Conservation (phyloP, 176 grass and related monocot species). For the Eleusine coracana region DNA sequence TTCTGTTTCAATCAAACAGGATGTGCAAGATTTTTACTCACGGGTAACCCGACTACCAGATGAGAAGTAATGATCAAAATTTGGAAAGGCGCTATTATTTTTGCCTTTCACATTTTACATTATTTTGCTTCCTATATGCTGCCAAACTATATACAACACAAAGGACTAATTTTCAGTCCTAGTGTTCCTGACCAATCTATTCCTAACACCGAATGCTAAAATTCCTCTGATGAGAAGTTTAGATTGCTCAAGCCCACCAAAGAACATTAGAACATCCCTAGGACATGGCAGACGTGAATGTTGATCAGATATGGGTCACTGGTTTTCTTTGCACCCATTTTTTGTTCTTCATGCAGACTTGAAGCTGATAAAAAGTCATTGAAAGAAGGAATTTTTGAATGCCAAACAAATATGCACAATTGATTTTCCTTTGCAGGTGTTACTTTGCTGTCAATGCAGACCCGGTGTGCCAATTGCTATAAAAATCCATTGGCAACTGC, state of each 20-base stretch:
- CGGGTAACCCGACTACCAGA: background rate
- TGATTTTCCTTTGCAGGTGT: conserved; percentile 6
- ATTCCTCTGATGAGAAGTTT: background rate
- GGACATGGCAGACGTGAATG: background rate
- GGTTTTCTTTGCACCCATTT: background rate
- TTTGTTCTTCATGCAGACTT: background rate
- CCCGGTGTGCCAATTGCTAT: conserved; percentile 36
- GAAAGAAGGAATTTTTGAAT: conserved; percentile 28
- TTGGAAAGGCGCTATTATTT: background rate
- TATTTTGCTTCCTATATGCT: conserved; percentile 34
- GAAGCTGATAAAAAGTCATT: background rate
- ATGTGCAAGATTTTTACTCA: conserved; percentile 30
- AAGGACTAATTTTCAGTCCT: conserved; percentile 41
- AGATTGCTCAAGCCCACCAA: background rate
- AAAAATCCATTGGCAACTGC: conserved; percentile 43
- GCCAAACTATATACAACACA: conserved; percentile 46
- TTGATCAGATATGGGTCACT: background rate
- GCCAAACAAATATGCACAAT: conserved; percentile 11
- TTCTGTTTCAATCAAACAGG: conserved; percentile 23
- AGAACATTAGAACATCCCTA: background rate
- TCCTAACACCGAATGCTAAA: conserved; percentile 26
- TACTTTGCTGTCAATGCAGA: conserved; percentile 13
- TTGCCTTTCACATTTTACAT: conserved; percentile 35
- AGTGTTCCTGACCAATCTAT: conserved; percentile 31
- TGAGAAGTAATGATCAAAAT: background rate